phyloP scores from a whole-genome alignment of 768 basidiomycete species.

The Punctularia strigosozonata region DNA sequence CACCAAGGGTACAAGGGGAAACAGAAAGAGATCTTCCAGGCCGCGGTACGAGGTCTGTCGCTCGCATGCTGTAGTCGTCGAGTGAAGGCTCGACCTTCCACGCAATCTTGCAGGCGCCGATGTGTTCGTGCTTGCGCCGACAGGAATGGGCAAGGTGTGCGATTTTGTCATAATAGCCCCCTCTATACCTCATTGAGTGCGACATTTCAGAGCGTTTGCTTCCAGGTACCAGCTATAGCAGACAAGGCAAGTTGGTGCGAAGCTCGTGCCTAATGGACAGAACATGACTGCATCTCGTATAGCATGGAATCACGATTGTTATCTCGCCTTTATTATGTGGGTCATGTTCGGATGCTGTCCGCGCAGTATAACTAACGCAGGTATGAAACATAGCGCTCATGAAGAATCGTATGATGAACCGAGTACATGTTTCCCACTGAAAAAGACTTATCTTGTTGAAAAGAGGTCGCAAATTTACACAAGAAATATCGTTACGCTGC shows the following conservation, averaged over 20 bases:
- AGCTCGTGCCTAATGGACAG: too few species aligned
- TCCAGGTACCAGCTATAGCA: slow-evolving; percentile 71
- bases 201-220: slow-evolving; percentile 57
- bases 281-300: neutral
- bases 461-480: slow-evolving; percentile 56
- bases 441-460: neutral
- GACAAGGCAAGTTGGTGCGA: slow-evolving; percentile 30
- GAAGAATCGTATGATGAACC: slow-evolving; percentile 79
- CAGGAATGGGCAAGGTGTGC: slow-evolving; percentile 79
- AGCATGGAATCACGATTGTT: slow-evolving; percentile 65
- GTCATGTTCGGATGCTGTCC: slow-evolving; percentile 8
- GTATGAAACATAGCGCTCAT: slow-evolving; percentile 45
- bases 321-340: slow-evolving; percentile 68
- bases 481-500: slow-evolving; percentile 42
- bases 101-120: slow-evolving; percentile 37
- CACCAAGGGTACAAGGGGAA: slow-evolving; percentile 62
- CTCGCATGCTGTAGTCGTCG: slow-evolving; percentile 5
- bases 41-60: slow-evolving; percentile 53
- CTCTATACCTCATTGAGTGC: neutral
- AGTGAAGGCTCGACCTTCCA: neutral
- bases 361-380: slow-evolving; percentile 1
- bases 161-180: neutral
- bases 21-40: slow-evolving; percentile 65
- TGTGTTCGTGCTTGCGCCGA: slow-evolving; percentile 74
- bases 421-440: slow-evolving; percentile 12